phyloP scores from a whole-genome alignment of 805 yeast species.

The Metschnikowia henanensis region DNA sequence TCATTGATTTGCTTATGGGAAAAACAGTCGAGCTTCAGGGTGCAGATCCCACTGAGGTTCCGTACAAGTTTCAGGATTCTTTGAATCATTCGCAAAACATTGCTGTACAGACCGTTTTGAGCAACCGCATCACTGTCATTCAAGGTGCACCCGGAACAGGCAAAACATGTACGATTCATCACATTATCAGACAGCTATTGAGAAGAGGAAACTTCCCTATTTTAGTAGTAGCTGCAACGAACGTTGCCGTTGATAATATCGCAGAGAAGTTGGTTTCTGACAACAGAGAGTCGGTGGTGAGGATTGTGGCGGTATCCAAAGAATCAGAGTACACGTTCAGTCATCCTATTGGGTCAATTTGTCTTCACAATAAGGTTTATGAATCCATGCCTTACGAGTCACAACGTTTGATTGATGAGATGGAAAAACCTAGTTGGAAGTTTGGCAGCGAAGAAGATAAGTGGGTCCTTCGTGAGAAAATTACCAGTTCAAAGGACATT shows the following conservation, averaged over 20 bases:
- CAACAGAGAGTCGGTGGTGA: conserved; percentile 70
- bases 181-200: neutral
- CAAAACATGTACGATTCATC: neutral
- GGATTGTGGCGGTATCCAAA: neutral
- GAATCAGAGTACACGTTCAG: neutral
- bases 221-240: conserved; percentile 91
- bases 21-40: no score
- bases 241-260: conserved; percentile 91
- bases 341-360: neutral
- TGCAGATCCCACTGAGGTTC: no score
- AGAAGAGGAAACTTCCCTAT: conserved; percentile 61
- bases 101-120: neutral
- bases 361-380: neutral
- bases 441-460: conserved; percentile 20
- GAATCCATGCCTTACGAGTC: conserved; percentile 4
- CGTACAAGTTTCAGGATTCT: no score
- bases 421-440: conserved; percentile 1
- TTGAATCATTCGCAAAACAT: no score
- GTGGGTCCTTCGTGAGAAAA: conserved; percentile 37
- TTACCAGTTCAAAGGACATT: conserved; percentile 31
- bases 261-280: conserved; percentile 75
- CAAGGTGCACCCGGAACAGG: neutral
- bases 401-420: no score
- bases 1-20: no score
- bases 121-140: neutral